Evolutionary conservation across 441 rosid genomes (phyloP).

Genomic region (Omphalea diandra): DNA sequence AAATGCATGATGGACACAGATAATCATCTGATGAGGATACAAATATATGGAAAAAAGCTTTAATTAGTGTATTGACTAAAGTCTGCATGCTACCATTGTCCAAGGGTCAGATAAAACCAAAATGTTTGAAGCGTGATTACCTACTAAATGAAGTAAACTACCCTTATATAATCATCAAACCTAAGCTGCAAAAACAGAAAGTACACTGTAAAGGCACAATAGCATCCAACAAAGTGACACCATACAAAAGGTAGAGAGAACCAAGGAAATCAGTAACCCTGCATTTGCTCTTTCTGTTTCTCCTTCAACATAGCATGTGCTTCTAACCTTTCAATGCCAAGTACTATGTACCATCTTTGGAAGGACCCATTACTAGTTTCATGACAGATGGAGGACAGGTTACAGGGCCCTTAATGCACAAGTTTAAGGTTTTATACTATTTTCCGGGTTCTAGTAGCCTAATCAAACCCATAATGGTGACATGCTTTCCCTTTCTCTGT

Average conservation of each 20-base stretch:
- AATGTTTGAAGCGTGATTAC: not conserved
- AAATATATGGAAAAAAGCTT: not conserved
- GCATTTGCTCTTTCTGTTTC: not conserved
- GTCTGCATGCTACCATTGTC: not conserved
- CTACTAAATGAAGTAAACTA: not conserved
- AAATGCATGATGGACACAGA: conserved; percentile 1
- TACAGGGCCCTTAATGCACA: not conserved
- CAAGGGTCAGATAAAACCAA: not conserved
- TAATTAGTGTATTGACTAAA: not conserved
- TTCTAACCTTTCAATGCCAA: not conserved
- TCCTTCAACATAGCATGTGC: not conserved
- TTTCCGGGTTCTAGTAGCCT: not conserved
- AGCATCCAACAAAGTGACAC: not conserved
- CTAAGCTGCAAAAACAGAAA: not conserved
- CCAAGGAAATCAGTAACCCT: not conserved
- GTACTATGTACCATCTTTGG: not conserved
- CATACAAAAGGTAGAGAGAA: not conserved
- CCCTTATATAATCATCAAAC: not conserved
- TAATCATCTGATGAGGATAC: too few species aligned
- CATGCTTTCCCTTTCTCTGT: not conserved
- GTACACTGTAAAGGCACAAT: not conserved
- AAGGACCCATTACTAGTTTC: not conserved
- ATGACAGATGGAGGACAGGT: not conserved
- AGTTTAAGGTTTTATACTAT: not conserved
- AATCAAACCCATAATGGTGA: not conserved